These are phyloP conservation scores for Plenodomus tracheiphilus DNA, from an alignment of 2,329 filamentous ascomycete genomes.

Conservation along the genomic window DNA sequence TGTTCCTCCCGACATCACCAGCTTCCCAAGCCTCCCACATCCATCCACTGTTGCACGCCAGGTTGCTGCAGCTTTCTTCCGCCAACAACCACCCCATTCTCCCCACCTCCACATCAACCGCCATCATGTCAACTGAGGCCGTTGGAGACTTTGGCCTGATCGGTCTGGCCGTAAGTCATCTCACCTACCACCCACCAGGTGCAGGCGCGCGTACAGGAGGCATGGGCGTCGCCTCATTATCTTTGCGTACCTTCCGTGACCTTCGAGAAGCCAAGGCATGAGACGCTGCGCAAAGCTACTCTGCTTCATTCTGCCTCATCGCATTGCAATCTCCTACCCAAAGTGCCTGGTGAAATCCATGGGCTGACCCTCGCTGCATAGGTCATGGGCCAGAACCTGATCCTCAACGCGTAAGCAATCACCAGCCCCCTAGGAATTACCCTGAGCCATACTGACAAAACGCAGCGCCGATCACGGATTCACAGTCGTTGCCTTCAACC, in stretches of 20 bases:
- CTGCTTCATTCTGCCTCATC: background rate
- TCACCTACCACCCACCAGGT: too few relatives aligned
- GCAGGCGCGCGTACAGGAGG: background rate
- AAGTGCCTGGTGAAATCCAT: conserved; percentile 1
- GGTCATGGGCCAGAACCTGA: conserved; percentile 58
- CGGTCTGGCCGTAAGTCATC: conserved; percentile 51
- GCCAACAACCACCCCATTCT: conserved; percentile 18
- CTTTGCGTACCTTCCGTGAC: background rate
- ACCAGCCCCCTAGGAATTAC: conserved; percentile 10
- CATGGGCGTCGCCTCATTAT: background rate
- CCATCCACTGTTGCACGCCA: conserved; percentile 32
- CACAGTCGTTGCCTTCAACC: conserved; percentile 98
- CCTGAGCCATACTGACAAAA: conserved; percentile 30
- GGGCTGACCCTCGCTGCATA: conserved; percentile 26
- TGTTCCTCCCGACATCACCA: conserved; percentile 26
- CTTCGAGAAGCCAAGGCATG: background rate
- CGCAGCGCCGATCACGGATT: conserved; percentile 66
- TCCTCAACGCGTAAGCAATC: conserved; percentile 54
- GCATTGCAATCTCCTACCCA: background rate
- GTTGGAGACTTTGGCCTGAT: conserved; percentile 58
- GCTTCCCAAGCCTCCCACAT: conserved; percentile 24
- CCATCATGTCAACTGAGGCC: conserved; percentile 43
- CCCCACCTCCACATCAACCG: conserved; percentile 12
- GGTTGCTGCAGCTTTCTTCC: conserved; percentile 37
- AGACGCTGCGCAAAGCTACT: background rate